These are phyloP conservation scores for Ampelomyces quisqualis DNA, from an alignment of 2,329 filamentous ascomycete species.

Conservation along the genomic window DNA sequence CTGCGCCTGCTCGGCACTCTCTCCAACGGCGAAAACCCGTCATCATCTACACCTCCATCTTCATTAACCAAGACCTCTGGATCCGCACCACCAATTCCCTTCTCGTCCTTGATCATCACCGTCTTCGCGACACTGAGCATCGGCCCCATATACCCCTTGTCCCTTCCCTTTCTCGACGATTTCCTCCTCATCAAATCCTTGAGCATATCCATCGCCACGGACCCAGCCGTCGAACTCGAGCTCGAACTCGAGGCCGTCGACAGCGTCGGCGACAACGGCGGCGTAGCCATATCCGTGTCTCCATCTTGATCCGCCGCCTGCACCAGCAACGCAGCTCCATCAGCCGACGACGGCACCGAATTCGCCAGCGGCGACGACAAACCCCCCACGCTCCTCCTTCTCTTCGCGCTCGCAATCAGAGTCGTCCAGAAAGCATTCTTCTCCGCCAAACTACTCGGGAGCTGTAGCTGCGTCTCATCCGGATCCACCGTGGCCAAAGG, in stretches of 20 bases:
- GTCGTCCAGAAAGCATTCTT: constrained; percentile 28
- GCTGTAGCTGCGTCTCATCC: constrained; percentile 17
- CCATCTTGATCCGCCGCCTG: too few relatives aligned
- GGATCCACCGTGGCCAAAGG: constrained; percentile 2
- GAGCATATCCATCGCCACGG: constrained; percentile 3
- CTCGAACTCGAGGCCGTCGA: too few relatives aligned
- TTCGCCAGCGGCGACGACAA: constrained; percentile 19
- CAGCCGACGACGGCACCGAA: too few relatives aligned
- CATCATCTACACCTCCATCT: background rate
- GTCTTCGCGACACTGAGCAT: background rate
- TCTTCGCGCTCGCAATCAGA: constrained; percentile 29
- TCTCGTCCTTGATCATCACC: background rate
- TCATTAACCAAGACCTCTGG: background rate
- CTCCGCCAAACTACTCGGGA: constrained; percentile 7
- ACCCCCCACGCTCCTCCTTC: constrained; percentile 15
- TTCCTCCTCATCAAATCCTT: constrained; percentile 2
- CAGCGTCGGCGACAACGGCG: background rate
- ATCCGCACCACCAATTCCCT: constrained; percentile 6
- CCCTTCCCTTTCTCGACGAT: background rate
- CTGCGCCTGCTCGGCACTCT: constrained; percentile 17
- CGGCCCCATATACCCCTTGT: background rate
- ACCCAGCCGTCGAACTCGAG: background rate
- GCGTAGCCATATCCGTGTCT: too few relatives aligned
- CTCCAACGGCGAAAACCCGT: constrained; percentile 18
- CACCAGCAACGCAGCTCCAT: too few relatives aligned